Conservation (phyloP, 2,329 filamentous ascomycete genomes). For the Aspergillus phoenicis region DNA sequence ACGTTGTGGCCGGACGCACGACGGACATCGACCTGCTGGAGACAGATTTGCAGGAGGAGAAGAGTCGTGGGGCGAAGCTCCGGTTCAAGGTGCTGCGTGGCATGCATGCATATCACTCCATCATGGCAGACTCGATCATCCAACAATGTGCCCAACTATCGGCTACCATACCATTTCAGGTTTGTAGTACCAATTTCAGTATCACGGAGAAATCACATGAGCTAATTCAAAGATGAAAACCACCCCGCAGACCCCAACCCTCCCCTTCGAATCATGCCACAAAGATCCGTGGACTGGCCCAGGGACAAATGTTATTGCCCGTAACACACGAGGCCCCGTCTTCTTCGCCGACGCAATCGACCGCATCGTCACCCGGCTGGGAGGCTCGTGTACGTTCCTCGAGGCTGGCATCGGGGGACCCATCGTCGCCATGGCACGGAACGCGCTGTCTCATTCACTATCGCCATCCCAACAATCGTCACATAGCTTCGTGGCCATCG, state of each 20-base stretch:
- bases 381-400: neutral
- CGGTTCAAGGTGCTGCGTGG: neutral
- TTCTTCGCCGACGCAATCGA: neutral
- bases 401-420: neutral
- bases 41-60: neutral
- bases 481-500: neutral
- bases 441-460: neutral
- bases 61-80: neutral
- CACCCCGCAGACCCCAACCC: neutral
- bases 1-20: neutral
- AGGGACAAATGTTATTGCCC: neutral
- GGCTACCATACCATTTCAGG: neutral
- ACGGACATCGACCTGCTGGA: neutral
- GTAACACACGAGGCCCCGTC: neutral
- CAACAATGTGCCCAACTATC: neutral
- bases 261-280: neutral
- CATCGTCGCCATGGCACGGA: neutral
- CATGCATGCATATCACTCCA: neutral
- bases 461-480: neutral
- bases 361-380: neutral
- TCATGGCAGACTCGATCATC: neutral
- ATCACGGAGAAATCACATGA: no score
- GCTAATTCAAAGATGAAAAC: no score
- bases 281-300: neutral
- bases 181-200: neutral